A percentile compares a stretch with the other conserved stretches of the same genome.
These are phyloP conservation scores for Neofusicoccum parvum DNA, from an alignment of 2,329 filamentous ascomycete species.

Conservation along the genomic window DNA sequence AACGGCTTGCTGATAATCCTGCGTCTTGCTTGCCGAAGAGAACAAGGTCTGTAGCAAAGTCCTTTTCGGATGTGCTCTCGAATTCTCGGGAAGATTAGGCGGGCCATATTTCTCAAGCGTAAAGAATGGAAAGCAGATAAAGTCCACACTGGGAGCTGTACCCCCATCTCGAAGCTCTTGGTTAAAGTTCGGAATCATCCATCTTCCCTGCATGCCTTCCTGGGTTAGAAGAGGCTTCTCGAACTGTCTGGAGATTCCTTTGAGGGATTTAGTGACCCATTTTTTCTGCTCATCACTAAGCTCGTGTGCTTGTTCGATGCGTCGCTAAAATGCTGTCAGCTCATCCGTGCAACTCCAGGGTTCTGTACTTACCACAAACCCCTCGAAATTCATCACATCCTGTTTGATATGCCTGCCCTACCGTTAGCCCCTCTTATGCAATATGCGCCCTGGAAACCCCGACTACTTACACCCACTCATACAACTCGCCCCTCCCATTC, in stretches of 20 bases:
- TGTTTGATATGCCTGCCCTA: not conserved
- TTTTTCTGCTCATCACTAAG: not conserved
- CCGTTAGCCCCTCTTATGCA: not conserved
- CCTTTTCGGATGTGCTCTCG: not conserved
- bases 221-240: constrained; percentile 10
- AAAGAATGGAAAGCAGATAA: constrained; percentile 6
- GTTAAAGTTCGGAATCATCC: constrained; percentile 10
- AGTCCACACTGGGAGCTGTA: not conserved
- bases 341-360: not conserved
- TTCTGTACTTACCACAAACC: not conserved
- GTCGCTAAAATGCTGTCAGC: not conserved
- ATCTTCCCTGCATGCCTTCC: constrained; percentile 1
- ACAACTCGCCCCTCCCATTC: not conserved
- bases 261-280: not conserved
- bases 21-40: constrained; percentile 1
- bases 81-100: not conserved
- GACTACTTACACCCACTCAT: not conserved
- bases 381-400: constrained; percentile 4
- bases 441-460: not conserved
- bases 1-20: constrained; percentile 8
- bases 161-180: not conserved
- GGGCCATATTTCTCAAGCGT: constrained; percentile 10
- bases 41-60: constrained; percentile 5
- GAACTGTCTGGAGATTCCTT: constrained; percentile 6
- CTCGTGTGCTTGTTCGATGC: not conserved